Percentiles rank a stretch among this genome's conserved stretches.
Evolutionary conservation across 352 stramenopile species (phyloP).

Genomic region (Aphanomyces astaci): DNA sequence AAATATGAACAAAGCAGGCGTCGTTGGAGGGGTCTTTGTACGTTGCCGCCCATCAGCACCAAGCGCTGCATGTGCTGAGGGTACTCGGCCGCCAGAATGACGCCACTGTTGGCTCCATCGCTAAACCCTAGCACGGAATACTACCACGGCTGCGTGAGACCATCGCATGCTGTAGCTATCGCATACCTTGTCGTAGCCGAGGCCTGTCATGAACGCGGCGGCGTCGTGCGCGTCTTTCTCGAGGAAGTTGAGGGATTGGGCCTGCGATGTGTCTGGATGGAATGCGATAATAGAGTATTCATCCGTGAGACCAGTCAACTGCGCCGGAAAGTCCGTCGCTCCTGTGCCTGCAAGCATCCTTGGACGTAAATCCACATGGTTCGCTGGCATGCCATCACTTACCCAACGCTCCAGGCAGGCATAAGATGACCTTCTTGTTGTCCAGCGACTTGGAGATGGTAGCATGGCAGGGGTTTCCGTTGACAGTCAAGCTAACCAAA

Average conservation of each 20-base stretch:
- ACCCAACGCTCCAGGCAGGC: slow-evolving; percentile 60
- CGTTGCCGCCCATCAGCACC: slow-evolving; percentile 72
- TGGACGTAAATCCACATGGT: no score
- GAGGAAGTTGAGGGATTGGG: slow-evolving; percentile 50
- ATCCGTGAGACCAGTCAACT: slow-evolving; percentile 43
- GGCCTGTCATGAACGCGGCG: slow-evolving; percentile 41
- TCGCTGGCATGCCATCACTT: no score
- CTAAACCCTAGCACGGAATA: slow-evolving; percentile 71
- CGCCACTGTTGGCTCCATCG: slow-evolving; percentile 62
- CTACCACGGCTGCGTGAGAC: slow-evolving; percentile 23
- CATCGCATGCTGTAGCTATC: no score
- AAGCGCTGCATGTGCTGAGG: slow-evolving; percentile 60
- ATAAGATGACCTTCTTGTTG: slow-evolving; percentile 36
- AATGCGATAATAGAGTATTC: slow-evolving; percentile 58
- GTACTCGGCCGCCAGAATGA: slow-evolving; percentile 57
- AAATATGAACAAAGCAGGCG: not conserved
- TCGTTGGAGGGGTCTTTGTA: slow-evolving; percentile 25
- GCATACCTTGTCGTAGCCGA: slow-evolving; percentile 47
- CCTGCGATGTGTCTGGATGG: slow-evolving; percentile 43
- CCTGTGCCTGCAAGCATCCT: slow-evolving; percentile 41
- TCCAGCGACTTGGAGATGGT: slow-evolving; percentile 6
- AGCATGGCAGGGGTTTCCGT: slow-evolving; percentile 20
- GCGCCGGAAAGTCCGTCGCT: slow-evolving; percentile 47
- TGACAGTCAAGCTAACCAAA: slow-evolving; percentile 19
- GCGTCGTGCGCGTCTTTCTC: slow-evolving; percentile 69